Evolutionary conservation across 2,329 filamentous ascomycete species (phyloP), one percentile per base, ranked within the genome.

Genomic region (Trichoderma hamatum): DNA sequence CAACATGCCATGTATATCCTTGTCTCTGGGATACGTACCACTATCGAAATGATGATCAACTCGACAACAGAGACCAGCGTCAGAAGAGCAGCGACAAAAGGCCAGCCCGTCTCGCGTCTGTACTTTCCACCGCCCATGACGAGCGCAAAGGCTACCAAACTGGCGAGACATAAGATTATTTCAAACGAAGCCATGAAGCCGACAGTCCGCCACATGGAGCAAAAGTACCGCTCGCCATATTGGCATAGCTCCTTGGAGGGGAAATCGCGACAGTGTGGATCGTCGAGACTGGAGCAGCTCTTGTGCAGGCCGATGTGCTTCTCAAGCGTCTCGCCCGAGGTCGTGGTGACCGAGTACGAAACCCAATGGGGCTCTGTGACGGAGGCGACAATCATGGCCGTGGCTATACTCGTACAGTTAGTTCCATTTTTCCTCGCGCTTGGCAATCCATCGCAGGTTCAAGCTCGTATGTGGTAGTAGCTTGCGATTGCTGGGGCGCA

Each of bases 101-200:
- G 90, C 94, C 94, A 98, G 19, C 95, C 94, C 19, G 85, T 86
- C 79, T 94, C 92, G 67, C 95, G 85, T 81, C 92, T 90, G 74
- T 90, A 88, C 78, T 93, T 92, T 43, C 94, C 93, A 21, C 94
- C 94, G 1, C 85, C 82, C 73, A 97, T 82, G 58, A 97, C 88
- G 61, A 96, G 88, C 34, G 90, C 76, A 79, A 95, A 97, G 21
- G 90, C 88, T 32, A 97, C 89, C n/a, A 97, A 80, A 7, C 89
- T 89, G 67, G 91, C 93, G 51, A 96, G 86, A 79, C 97, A 90
- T 49, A 96, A 78, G n/a, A 97, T 89, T 46, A 93, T 88, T 9
- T 92, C 87, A 74, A 97, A 92, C 64, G 90, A 92, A 82, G 97
- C 93, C 72, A 97, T 81, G 80, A 97, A 98, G 28, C 92, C 94